Evolutionary conservation across 2,329 filamentous ascomycete genomes (phyloP).

Genomic region (Colletotrichum sp.): DNA sequence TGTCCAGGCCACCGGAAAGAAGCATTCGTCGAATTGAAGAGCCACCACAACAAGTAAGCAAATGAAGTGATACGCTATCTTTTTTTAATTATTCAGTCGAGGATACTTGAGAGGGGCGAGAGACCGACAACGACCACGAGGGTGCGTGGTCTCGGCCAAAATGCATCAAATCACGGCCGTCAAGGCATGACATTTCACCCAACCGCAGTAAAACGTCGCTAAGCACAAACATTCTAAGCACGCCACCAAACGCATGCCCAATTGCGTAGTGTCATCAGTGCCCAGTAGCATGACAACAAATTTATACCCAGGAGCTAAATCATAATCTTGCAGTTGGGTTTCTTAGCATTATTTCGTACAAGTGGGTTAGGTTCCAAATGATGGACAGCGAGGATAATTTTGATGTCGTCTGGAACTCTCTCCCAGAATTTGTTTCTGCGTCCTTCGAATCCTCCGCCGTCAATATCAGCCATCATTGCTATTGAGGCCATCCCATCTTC

Average conservation of each 20-base stretch:
- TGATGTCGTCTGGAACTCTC: not conserved
- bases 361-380: not conserved
- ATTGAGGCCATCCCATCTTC: not conserved
- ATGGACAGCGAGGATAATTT: not conserved
- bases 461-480: not conserved
- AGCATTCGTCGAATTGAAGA: not conserved
- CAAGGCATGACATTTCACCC: too few relatives aligned
- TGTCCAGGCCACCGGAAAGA: not conserved
- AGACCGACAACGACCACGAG: not conserved
- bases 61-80: not conserved
- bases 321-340: not conserved
- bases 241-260: accelerated
- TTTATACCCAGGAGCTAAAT: not conserved
- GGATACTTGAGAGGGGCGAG: not conserved
- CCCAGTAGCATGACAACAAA: not conserved
- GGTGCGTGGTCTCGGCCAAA: not conserved
- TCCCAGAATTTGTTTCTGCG: not conserved
- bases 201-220: not conserved
- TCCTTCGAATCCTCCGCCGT: not conserved
- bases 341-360: not conserved
- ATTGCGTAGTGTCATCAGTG: not conserved
- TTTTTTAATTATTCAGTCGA: not conserved
- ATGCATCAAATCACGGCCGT: not conserved
- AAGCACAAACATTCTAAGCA: not conserved
- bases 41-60: not conserved